Evolutionary conservation across 139 green algal genomes (phyloP), one percentile per base, ranked within the genome.

Genomic region (Penium margaritaceum): DNA sequence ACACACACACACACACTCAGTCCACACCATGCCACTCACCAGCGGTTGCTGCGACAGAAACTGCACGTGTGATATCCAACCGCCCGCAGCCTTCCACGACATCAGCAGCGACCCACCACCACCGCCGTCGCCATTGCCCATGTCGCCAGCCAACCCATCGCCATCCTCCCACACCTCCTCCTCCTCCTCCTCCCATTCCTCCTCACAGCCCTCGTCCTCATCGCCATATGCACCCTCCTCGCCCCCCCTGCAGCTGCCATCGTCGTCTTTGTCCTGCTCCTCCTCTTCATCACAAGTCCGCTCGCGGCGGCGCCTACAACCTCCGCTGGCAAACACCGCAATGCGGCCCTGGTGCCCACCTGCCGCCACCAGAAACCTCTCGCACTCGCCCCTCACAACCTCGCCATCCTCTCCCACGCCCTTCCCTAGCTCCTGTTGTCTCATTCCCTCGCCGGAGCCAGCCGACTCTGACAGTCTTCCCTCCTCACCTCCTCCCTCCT

Each of bases 11-110:
- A n/a, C n/a, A n/a, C n/a, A n/a, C n/a, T n/a, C 51, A 60, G 51
- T 24, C 24, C 51, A 60, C 51, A 60, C 14, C 24, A 21, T 6
- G 51, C 51, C 2, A 14, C 63, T 19, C 41, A 78, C 71, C 71
- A 65, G 33, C 21, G 17, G 24, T 32, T 76, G 61, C 5, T 73
- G 35, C 24, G 27, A 63, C 33, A 78, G 71, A 63, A 78, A 78
- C 61, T 78, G 61, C 15, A 73, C 39, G 41, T 73, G 41, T 17
- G 71, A 75, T 34, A 73, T 73, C 71, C 71, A 78, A 19, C 62
- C 62, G n/a, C 67, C 15, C 0, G 64, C 41, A 27, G 24, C 62
- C 43, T 69, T 75, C 62, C 71, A 78, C 19, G 61, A 67, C 33
- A 78, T 21, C 47, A 78, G 54, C 24, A 64, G 71, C 66, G 75